Evolutionary conservation across 2,329 filamentous ascomycete species (phyloP), one percentile per base, ranked within the genome.

Genomic region (Sporothrix dimorphospora): DNA sequence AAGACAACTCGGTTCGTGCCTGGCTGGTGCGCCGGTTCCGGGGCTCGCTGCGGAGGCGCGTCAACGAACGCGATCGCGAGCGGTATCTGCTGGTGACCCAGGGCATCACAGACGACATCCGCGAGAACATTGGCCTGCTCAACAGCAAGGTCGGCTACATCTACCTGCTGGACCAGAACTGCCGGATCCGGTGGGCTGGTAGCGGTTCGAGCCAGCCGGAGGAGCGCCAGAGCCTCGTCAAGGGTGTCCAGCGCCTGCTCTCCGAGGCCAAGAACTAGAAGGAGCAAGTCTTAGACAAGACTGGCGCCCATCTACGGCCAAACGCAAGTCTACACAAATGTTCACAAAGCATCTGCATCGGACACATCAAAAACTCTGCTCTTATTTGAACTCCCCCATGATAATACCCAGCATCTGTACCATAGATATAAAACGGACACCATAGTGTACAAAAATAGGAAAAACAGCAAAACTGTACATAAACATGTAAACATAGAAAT

Each of bases 81-180:
- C 84, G 83, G 76, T 91, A 92, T 79, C 90, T 92, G 75, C 77
- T 91, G 42, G 86, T 92, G 24, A 83, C 83, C 69, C 84, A 82
- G 73, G 89, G 88, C 51, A 79, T 91, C 69, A 86, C 87, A 0
- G 86, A 90, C 70, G 85, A 89, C 71, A 88, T 91, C 71, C 84
- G 86, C 69, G 89, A 91, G 80, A 84, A 83, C 51, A 88, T 92
- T 74, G 90, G 90, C 12, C 76, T 97, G 79, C 83, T 97, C 79
- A 99, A 99, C 82, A 90, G 89, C 76, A 97, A 94, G 81, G 95
- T 98, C 45, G 95, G 94, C 49, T 98, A 98, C 82, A 91, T 94
- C 4, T 99, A 97, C 81, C 85, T 99, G 65, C 85, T 99, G 72
- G 96, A 99, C 80, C 86, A 90, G 74, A 86, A 94, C 75, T 97